Percentiles rank a stretch among this genome's conserved stretches.
These are phyloP conservation scores for Ceratobasidium sp. DNA, from an alignment of 1,284 basidiomycete genomes.

Conservation along the genomic window DNA sequence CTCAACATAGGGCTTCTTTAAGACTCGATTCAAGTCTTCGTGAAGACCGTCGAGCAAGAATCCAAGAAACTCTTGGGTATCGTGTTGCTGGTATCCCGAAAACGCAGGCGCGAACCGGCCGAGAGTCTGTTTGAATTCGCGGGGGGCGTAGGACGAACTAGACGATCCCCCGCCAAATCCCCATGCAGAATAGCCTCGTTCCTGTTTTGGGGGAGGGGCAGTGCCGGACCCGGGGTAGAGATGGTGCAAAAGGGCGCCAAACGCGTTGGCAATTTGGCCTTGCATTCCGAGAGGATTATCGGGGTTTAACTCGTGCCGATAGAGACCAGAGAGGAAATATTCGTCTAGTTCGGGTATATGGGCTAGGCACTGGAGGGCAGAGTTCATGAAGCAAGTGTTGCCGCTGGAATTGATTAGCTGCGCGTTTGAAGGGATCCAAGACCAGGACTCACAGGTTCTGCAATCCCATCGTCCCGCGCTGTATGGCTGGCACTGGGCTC, in stretches of 20 bases:
- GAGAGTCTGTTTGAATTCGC: slow-evolving; percentile 89
- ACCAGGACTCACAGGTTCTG: slow-evolving; percentile 73
- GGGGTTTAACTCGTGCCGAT: slow-evolving; percentile 85
- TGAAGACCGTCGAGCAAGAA: slow-evolving; percentile 66
- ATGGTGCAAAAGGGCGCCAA: slow-evolving; percentile 81
- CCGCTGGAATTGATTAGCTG: slow-evolving; percentile 57
- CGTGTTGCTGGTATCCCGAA: slow-evolving; percentile 67
- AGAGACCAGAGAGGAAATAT: slow-evolving; percentile 91
- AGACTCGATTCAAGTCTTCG: slow-evolving; percentile 65
- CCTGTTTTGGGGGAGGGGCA: neutral
- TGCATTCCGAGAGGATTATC: slow-evolving; percentile 97
- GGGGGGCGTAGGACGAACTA: slow-evolving; percentile 76
- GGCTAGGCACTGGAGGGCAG: slow-evolving; percentile 92
- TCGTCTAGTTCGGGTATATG: slow-evolving; percentile 90
- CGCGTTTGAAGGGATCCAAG: neutral
- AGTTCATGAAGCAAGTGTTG: slow-evolving; percentile 98
- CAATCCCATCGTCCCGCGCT: slow-evolving; percentile 77
- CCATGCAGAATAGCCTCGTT: slow-evolving; percentile 33
- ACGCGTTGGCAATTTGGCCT: slow-evolving; percentile 91
- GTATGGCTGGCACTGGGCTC: slow-evolving; percentile 27
- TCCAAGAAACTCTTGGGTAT: slow-evolving; percentile 67
- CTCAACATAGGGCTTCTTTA: slow-evolving; percentile 83
- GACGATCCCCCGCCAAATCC: slow-evolving; percentile 29
- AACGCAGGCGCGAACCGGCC: slow-evolving; percentile 64
- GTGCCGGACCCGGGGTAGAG: slow-evolving; percentile 65